Percentiles rank a stretch among this genome's conserved stretches.
Evolutionary conservation across 164 flowering plant species (phyloP).

Genomic region (Taxillus chinensis): DNA sequence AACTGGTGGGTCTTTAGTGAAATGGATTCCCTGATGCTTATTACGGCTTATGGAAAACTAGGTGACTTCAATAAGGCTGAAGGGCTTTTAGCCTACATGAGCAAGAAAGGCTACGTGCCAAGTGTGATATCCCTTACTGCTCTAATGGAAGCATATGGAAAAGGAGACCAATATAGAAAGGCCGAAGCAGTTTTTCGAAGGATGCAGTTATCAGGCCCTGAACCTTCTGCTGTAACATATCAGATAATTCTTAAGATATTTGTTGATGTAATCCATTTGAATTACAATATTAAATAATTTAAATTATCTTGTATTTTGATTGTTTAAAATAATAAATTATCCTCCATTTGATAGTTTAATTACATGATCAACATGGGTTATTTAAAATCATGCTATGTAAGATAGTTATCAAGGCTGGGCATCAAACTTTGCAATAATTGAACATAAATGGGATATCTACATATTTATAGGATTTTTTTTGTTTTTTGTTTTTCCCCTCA

Average conservation of each 20-base stretch:
- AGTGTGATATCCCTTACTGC: slow-evolving; percentile 81
- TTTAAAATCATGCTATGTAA: too few species aligned
- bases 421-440: too few species aligned
- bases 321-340: too few species aligned
- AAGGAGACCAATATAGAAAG: slow-evolving; percentile 62
- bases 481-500: too few species aligned
- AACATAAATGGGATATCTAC: too few species aligned
- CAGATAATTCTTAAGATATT: slow-evolving; percentile 81
- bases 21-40: slow-evolving; percentile 89
- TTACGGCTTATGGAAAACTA: slow-evolving; percentile 87
- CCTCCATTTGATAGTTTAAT: too few species aligned
- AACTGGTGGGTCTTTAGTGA: slow-evolving; percentile 92
- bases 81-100: slow-evolving; percentile 54
- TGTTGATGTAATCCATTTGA: slow-evolving; percentile 53
- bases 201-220: slow-evolving; percentile 91
- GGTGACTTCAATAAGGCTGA: slow-evolving; percentile 79
- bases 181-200: slow-evolving; percentile 85
- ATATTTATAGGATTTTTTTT: too few species aligned
- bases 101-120: slow-evolving; percentile 66
- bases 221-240: slow-evolving; percentile 89
- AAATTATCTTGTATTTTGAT: too few species aligned
- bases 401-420: too few species aligned
- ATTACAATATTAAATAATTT: background rate
- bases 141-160: slow-evolving; percentile 97
- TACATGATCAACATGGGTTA: too few species aligned